Evolutionary conservation across 306 rosid genomes (phyloP).

Genomic region (Senna tora): DNA sequence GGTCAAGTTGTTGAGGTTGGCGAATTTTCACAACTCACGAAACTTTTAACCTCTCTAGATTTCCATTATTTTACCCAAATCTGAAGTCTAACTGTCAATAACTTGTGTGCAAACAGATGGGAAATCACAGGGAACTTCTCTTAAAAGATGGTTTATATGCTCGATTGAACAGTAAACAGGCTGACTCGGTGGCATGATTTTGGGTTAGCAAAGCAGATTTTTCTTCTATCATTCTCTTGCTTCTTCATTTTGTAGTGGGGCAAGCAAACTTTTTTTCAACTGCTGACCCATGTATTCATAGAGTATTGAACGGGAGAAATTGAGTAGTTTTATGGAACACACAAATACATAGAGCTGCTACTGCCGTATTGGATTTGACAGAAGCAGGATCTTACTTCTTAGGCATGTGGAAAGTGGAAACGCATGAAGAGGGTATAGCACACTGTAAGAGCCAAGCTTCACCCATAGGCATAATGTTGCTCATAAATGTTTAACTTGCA

Average conservation of each 20-base stretch:
- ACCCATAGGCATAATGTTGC: not conserved
- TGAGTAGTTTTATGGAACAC: conserved; percentile 24
- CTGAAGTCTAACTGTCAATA: conserved; percentile 12
- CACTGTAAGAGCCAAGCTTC: conserved; percentile 1
- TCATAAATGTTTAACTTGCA: not conserved
- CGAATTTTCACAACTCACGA: too few relatives aligned
- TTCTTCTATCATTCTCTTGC: conserved; percentile 13
- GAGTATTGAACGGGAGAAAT: conserved; percentile 17
- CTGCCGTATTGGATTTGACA: conserved; percentile 31
- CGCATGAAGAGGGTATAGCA: not conserved
- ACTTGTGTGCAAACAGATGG: conserved; percentile 53
- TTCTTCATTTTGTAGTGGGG: conserved; percentile 39
- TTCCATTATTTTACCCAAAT: not conserved
- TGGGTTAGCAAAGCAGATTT: conserved; percentile 23
- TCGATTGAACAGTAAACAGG: conserved; percentile 73
- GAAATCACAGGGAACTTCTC: conserved; percentile 87
- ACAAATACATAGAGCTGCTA: conserved; percentile 18
- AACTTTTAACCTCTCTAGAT: conserved; percentile 33
- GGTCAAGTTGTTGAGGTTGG: conserved; percentile 87
- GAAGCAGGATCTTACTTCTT: conserved; percentile 5
- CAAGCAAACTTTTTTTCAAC: conserved; percentile 42
- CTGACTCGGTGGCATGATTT: conserved; percentile 70
- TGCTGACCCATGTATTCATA: conserved; percentile 46
- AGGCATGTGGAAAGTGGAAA: conserved; percentile 5
- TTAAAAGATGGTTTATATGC: conserved; percentile 77